A percentile compares a stretch with the other conserved stretches of the same genome.
Evolutionary conservation across 176 grass and related monocot genomes (phyloP).

Genomic region (Aegilops longissima): DNA sequence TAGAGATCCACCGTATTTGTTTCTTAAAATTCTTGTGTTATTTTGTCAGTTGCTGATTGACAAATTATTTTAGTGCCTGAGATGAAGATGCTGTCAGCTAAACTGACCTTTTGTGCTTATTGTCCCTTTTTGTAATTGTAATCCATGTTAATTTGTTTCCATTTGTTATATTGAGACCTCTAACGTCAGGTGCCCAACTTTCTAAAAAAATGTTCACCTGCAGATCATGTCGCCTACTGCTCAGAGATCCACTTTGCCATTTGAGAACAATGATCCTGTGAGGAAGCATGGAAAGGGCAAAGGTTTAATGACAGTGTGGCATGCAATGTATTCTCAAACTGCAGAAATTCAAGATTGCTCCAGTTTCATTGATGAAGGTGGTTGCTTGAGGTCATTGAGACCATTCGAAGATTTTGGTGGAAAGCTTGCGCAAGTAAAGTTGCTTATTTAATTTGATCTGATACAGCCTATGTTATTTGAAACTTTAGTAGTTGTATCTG

Average conservation of each 20-base stretch:
- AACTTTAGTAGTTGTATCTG: not conserved
- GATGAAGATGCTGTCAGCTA: not conserved
- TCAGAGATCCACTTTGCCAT: constrained; percentile 1
- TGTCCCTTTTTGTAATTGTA: not conserved
- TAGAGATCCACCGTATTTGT: not conserved
- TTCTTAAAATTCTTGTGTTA: constrained; percentile 11
- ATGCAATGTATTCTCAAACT: constrained; percentile 61
- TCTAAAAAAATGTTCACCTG: constrained; percentile 30
- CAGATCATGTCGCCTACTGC: constrained; percentile 35
- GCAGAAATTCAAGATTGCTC: constrained; percentile 44
- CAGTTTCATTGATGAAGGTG: constrained; percentile 62
- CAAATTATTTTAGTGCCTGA: constrained; percentile 5
- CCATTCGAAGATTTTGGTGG: constrained; percentile 37
- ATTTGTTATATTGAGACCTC: not conserved
- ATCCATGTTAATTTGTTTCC: constrained; percentile 6
- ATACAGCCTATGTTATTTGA: constrained; percentile 9
- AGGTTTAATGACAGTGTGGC: constrained; percentile 98
- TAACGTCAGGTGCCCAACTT: not conserved
- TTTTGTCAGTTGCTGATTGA: constrained; percentile 4
- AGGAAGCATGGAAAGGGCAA: constrained; percentile 92
- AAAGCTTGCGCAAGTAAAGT: constrained; percentile 48
- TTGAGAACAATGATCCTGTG: constrained; percentile 37
- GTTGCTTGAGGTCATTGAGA: constrained; percentile 59
- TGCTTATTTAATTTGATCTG: constrained; percentile 24
- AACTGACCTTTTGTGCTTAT: not conserved